Conservation (phyloP, 1,139 yeast genomes). For the Magnusiomyces ingens region DNA sequence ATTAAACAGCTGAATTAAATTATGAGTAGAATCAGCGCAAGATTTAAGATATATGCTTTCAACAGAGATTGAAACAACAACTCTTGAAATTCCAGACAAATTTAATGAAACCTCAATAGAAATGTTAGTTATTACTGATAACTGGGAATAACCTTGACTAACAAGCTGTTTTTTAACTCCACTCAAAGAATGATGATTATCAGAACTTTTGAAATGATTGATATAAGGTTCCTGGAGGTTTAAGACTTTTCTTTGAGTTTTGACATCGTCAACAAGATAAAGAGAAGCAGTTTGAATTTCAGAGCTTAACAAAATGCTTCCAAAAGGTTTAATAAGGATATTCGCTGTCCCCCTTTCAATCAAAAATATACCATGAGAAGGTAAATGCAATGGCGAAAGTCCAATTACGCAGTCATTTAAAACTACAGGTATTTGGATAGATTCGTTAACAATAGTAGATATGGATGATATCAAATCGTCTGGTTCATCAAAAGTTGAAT, state of each 20-base stretch:
- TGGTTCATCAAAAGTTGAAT: not conserved
- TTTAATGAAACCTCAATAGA: constrained; percentile 1
- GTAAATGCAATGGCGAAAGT: constrained; percentile 36
- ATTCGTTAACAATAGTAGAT: constrained; percentile 6
- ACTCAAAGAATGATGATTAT: not conserved
- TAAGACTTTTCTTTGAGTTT: not conserved
- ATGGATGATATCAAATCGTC: not conserved
- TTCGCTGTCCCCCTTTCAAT: constrained; percentile 47
- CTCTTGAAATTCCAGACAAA: not conserved
- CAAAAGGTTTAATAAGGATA: constrained; percentile 22
- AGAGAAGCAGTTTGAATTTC: constrained; percentile 25
- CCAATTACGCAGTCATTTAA: constrained; percentile 27
- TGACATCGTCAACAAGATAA: constrained; percentile 27
- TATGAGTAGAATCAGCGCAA: constrained; percentile 82
- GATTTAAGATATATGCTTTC: constrained; percentile 32
- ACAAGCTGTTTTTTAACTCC: too few species aligned
- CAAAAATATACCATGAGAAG: constrained; percentile 44
- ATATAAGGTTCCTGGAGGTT: constrained; percentile 1
- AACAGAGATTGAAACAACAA: not conserved
- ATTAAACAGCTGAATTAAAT: constrained; percentile 57
- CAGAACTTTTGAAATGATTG: not conserved
- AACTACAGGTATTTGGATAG: constrained; percentile 19
- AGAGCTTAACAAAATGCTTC: constrained; percentile 16
- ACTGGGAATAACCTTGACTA: constrained; percentile 13
- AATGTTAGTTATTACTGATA: constrained; percentile 17